Evolutionary conservation across 306 rosid species (phyloP), one percentile per base, ranked within the genome.

Genomic region (Prunus mira): DNA sequence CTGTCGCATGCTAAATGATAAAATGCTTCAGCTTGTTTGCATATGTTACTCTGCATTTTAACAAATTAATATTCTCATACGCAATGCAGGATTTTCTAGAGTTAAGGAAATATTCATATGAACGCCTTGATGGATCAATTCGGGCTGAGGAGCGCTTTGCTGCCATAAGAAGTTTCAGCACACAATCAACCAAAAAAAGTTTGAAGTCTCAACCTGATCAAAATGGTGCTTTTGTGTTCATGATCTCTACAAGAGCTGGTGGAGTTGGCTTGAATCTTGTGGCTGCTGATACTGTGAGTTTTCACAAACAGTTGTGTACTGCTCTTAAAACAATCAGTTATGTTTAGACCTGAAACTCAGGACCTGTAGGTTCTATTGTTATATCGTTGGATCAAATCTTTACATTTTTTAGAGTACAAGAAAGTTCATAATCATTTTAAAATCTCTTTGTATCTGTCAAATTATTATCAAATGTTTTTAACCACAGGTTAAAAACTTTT

Each of bases 141-240:
- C 92, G 98, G 69, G 98, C 98, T 28, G 98, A 94, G 91, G 98
- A 94, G 88, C 93, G 98, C 41, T 94, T 94, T 89, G 90, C 98
- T 80, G 97, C 97, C 70, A 92, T 94, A 82, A 92, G 95, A 87
- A 94, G 96, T 83, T 94, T 94, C 84, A 92, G 97, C 75, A 73
- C 69, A 72, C 79, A 90, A 65, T 82, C 88, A 76, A 52, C 83
- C 65, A 82, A 86, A 85, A 75, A 61, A 47, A 52, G 83, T 76
- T 71, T 82, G 82, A 84, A 80, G 80, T 84, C 89, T 72, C 88
- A 85, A 81, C 71, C 79, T 69, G 86, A 83, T 30, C 82, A 65
- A 45, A 79, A 68, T 83, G 95, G 82, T 78, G 90, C 98, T 72
- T 94, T 92, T 86, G 92, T 94, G 61, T 94, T 94, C 78, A 76